Conservation (phyloP, 805 yeast genomes). For the Wickerhamiella nectarea region DNA sequence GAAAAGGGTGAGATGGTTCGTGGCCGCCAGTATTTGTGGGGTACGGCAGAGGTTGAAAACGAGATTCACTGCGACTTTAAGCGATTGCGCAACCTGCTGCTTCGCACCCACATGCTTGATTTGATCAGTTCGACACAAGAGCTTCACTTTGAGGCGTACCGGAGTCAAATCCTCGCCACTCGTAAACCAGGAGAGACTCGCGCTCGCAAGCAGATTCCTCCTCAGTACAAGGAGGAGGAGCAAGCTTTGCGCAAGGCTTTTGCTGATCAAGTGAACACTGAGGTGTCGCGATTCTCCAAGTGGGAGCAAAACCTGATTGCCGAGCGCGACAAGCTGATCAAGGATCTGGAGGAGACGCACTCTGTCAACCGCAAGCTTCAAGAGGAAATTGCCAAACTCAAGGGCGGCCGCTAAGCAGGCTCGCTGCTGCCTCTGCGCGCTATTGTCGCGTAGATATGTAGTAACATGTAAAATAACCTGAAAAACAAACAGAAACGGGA, state of each 20-base stretch:
- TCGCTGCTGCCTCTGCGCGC: too few species aligned
- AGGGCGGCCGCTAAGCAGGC: neutral
- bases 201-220: slow-evolving; percentile 43
- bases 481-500: too few species aligned
- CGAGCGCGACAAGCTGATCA: slow-evolving; percentile 86
- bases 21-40: slow-evolving; percentile 79
- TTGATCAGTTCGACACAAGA: slow-evolving; percentile 61
- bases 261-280: slow-evolving; percentile 92
- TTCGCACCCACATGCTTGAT: slow-evolving; percentile 64
- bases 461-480: too few species aligned
- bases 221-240: slow-evolving; percentile 92
- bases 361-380: slow-evolving; percentile 27
- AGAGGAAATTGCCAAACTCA: slow-evolving; percentile 18
- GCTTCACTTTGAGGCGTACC: slow-evolving; percentile 54
- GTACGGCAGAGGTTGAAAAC: slow-evolving; percentile 71
- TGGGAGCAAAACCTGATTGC: slow-evolving; percentile 96
- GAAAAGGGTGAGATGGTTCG: slow-evolving; percentile 39
- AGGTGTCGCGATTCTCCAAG: slow-evolving; percentile 93
- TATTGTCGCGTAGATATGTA: too few species aligned
- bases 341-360: slow-evolving; percentile 84
- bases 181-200: slow-evolving; percentile 32
- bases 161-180: slow-evolving; percentile 42
- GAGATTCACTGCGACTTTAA: slow-evolving; percentile 63
- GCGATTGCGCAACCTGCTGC: slow-evolving; percentile 46
- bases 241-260: slow-evolving; percentile 84